Evolutionary conservation across 495 filamentous ascomycete genomes (phyloP).

Genomic region (Beverwykella pulmonaria): DNA sequence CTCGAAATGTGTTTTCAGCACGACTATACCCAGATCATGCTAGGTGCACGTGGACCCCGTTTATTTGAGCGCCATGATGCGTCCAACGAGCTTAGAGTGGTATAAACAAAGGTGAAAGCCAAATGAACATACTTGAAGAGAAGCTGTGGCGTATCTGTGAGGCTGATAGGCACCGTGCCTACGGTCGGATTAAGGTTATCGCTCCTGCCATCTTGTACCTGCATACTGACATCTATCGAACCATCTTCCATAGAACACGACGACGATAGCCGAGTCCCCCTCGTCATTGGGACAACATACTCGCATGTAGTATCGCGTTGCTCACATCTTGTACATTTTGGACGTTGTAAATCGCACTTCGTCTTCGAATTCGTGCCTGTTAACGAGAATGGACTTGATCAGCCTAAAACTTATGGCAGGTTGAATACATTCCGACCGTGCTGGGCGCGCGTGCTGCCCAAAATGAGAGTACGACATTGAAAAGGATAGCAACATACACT

Average conservation of each 20-base stretch:
- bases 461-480: no score
- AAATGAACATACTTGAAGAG: background rate
- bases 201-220: background rate
- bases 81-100: no score
- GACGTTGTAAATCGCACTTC: conserved; percentile 46
- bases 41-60: no score
- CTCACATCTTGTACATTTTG: conserved; percentile 48
- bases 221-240: background rate
- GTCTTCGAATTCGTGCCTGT: conserved; percentile 42
- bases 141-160: background rate
- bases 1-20: no score
- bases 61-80: no score
- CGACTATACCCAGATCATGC: no score
- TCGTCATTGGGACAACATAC: conserved; percentile 40
- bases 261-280: background rate
- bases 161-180: background rate
- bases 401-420: background rate
- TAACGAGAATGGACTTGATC: background rate
- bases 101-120: background rate
- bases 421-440: no score
- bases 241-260: background rate
- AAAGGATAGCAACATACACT: conserved; percentile 36
- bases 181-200: background rate
- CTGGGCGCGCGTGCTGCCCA: no score
- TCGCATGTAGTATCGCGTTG: conserved; percentile 40